Evolutionary conservation across 2,329 filamentous ascomycete genomes (phyloP).

Genomic region (Polytolypa hystricis): DNA sequence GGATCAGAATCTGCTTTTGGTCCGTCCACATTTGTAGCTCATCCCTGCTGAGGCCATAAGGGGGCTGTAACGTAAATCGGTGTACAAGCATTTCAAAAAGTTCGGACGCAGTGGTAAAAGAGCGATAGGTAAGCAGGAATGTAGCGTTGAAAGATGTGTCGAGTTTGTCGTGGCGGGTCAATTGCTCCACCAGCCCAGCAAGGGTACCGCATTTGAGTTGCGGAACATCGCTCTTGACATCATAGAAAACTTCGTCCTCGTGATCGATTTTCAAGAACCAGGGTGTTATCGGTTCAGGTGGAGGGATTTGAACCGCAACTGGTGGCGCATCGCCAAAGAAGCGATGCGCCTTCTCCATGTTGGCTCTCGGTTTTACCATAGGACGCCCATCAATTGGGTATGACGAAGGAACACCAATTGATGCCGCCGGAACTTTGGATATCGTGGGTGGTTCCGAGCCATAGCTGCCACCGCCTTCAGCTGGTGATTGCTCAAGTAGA

Average conservation of each 20-base stretch:
- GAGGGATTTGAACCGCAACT: too few relatives aligned
- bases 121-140: conserved; percentile 91
- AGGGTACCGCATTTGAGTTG: conserved; percentile 82
- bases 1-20: conserved; percentile 88
- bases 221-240: conserved; percentile 64
- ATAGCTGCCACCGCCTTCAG: conserved; percentile 30
- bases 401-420: conserved; percentile 36
- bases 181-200: conserved; percentile 79
- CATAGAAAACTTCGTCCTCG: conserved; percentile 81
- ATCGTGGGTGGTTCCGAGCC: conserved; percentile 36
- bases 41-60: conserved; percentile 60
- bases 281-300: conserved; percentile 46
- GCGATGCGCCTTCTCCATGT: conserved; percentile 36
- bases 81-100: conserved; percentile 87
- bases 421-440: conserved; percentile 15
- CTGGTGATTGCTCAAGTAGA: conserved; percentile 67
- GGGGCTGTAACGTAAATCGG: conserved; percentile 85
- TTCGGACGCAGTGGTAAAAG: conserved; percentile 82
- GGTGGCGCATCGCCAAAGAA: conserved; percentile 28
- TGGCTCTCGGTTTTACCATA: conserved; percentile 30
- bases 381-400: conserved; percentile 27
- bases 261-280: conserved; percentile 78
- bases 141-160: conserved; percentile 96
- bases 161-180: conserved; percentile 89
- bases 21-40: conserved; percentile 86